A percentile compares a stretch with the other conserved stretches of the same genome.
phyloP scores from a whole-genome alignment of 148 eudicot genomes.

The Chenopodium berlandieri region DNA sequence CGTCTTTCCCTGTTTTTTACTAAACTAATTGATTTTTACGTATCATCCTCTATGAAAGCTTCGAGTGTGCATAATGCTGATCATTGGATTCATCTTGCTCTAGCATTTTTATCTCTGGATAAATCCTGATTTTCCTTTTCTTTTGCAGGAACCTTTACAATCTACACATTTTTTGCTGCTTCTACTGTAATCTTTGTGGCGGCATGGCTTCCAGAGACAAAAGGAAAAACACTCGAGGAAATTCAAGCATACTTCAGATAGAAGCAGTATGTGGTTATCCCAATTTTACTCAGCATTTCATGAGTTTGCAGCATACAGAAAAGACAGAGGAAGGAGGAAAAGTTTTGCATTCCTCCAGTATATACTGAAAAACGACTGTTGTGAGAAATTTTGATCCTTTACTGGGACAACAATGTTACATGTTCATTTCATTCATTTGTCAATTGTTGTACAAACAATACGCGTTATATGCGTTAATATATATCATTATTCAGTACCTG shows the following conservation, averaged over 20 bases:
- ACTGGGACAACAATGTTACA: slow-evolving; percentile 3
- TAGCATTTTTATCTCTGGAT: not conserved
- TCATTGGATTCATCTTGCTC: not conserved
- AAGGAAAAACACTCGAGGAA: slow-evolving; percentile 84
- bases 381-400: not conserved
- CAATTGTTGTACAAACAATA: slow-evolving; percentile 10
- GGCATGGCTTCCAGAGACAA: slow-evolving; percentile 85
- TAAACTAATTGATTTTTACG: not conserved
- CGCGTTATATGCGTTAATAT: not conserved
- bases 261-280: slow-evolving; percentile 14
- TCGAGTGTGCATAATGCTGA: not conserved
- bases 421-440: slow-evolving; percentile 13
- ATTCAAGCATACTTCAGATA: slow-evolving; percentile 70
- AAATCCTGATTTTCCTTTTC: slow-evolving; percentile 7
- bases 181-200: slow-evolving; percentile 52
- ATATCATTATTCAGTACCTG: slow-evolving; percentile 19
- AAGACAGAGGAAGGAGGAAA: not conserved
- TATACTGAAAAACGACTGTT: slow-evolving; percentile 6
- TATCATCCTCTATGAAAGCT: not conserved
- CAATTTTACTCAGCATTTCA: not conserved
- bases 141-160: slow-evolving; percentile 62
- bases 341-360: not conserved
- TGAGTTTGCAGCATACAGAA: slow-evolving; percentile 27
- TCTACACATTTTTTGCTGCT: slow-evolving; percentile 54
- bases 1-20: not conserved